Conservation (phyloP, 202 grass and related monocot species). For the Bolboschoenoplectus hybrid region DNA sequence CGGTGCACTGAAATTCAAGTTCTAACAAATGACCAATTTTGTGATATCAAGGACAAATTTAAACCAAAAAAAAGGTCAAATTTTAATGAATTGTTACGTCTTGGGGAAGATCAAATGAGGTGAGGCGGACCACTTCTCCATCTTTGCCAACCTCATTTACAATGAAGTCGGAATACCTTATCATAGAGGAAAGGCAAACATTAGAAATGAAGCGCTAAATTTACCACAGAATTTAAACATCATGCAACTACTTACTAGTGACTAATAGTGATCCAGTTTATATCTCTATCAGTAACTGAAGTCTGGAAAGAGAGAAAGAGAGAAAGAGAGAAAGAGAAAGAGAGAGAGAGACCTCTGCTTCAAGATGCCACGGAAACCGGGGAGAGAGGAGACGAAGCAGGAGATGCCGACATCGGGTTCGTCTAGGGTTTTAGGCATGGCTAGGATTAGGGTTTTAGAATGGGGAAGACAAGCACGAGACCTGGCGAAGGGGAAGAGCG, state of each 20-base stretch:
- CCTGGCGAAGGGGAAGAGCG: slow-evolving; percentile 36
- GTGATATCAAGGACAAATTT: background rate
- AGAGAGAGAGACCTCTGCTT: slow-evolving; percentile 65
- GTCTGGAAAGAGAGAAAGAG: background rate
- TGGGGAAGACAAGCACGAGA: slow-evolving; percentile 1
- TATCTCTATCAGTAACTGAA: background rate
- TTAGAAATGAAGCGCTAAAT: slow-evolving; percentile 1
- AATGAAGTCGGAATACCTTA: slow-evolving; percentile 83
- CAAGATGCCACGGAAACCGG: slow-evolving; percentile 80
- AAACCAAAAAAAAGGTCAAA: background rate
- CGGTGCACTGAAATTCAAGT: slow-evolving; percentile 49
- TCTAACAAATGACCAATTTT: background rate
- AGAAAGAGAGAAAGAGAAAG: background rate
- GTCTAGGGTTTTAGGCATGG: slow-evolving; percentile 72
- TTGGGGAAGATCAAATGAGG: slow-evolving; percentile 78
- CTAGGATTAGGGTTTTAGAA: slow-evolving; percentile 54
- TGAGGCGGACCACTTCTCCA: slow-evolving; percentile 63
- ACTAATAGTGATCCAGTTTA: background rate
- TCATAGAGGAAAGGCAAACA: background rate
- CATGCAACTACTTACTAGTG: background rate
- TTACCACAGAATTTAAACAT: background rate
- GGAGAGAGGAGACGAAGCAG: slow-evolving; percentile 81
- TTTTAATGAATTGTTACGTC: slow-evolving; percentile 46
- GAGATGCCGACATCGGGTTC: slow-evolving; percentile 78
- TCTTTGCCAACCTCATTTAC: slow-evolving; percentile 79